These are phyloP conservation scores for Stevia rebaudiana DNA, from an alignment of 140 eudicot genomes.

Conservation along the genomic window DNA sequence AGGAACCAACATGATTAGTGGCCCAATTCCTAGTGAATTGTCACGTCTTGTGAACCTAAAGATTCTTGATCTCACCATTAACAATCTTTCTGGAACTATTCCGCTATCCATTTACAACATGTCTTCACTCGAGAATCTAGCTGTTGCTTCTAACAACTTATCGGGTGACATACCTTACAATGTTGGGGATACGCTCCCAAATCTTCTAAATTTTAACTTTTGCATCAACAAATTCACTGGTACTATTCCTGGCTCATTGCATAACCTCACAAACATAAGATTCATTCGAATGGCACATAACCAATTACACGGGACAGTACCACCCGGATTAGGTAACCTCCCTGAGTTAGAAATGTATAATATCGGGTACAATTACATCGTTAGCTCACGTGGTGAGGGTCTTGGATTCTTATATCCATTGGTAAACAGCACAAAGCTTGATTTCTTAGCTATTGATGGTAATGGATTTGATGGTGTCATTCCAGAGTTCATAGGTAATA, in stretches of 20 bases:
- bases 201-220: no score
- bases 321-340: no score
- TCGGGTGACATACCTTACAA: no score
- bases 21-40: slow-evolving; percentile 47
- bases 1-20: slow-evolving; percentile 41
- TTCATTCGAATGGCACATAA: slow-evolving; percentile 52
- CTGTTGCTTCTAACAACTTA: slow-evolving; percentile 51
- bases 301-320: no score
- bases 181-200: no score
- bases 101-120: slow-evolving; percentile 66
- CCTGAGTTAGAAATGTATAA: no score
- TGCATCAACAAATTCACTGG: slow-evolving; percentile 79
- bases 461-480: slow-evolving; percentile 52
- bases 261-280: slow-evolving; percentile 54
- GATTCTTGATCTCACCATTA: slow-evolving; percentile 52
- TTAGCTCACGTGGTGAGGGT: slow-evolving; percentile 33
- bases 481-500: slow-evolving; percentile 62
- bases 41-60: slow-evolving; percentile 33
- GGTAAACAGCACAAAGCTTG: slow-evolving; percentile 52
- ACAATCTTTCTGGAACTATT: slow-evolving; percentile 44
- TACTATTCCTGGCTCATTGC: slow-evolving; percentile 61
- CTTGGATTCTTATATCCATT: slow-evolving; percentile 44
- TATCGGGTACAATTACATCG: no score
- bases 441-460: slow-evolving; percentile 49
- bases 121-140: slow-evolving; percentile 49